A percentile compares a stretch with the other conserved stretches of the same genome.
These are phyloP conservation scores for Prunus mume DNA, from an alignment of 306 rosid species.

Conservation along the genomic window DNA sequence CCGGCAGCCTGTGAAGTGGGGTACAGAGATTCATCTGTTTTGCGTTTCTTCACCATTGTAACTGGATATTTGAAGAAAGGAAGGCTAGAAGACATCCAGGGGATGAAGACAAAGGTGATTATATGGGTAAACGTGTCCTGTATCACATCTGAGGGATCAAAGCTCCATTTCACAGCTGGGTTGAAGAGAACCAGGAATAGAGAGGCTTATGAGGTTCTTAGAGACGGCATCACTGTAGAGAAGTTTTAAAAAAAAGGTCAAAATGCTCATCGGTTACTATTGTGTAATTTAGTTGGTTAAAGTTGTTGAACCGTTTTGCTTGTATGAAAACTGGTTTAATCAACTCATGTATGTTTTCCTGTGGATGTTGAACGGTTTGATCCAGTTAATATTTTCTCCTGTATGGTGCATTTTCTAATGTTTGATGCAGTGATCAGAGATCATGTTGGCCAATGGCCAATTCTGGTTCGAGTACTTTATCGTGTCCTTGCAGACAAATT, in stretches of 20 bases:
- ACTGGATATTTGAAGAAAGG: conserved; percentile 89
- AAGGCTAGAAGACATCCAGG: conserved; percentile 79
- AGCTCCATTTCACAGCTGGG: conserved; percentile 79
- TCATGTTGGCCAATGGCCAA: too few relatives aligned
- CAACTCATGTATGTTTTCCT: conserved; percentile 19
- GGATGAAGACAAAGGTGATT: conserved; percentile 89
- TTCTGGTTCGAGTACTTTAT: too few relatives aligned
- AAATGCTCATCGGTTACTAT: background rate
- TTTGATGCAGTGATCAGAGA: background rate
- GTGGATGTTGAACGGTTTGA: conserved; percentile 21
- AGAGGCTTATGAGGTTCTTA: conserved; percentile 76
- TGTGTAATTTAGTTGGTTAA: conserved; percentile 13
- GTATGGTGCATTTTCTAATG: background rate
- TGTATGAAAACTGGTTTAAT: conserved; percentile 20
- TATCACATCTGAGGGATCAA: conserved; percentile 71
- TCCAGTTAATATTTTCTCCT: conserved; percentile 7
- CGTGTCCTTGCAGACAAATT: background rate
- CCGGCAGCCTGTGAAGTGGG: conserved; percentile 81
- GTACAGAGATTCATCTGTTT: conserved; percentile 74
- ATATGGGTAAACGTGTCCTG: conserved; percentile 82
- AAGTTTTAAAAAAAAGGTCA: conserved; percentile 46
- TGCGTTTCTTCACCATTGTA: conserved; percentile 70
- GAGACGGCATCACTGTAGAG: conserved; percentile 74
- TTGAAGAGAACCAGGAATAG: conserved; percentile 88
- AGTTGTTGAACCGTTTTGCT: conserved; percentile 15